Conservation (phyloP, 495 filamentous ascomycete species). For the Saxophila tyrrhenica region DNA sequence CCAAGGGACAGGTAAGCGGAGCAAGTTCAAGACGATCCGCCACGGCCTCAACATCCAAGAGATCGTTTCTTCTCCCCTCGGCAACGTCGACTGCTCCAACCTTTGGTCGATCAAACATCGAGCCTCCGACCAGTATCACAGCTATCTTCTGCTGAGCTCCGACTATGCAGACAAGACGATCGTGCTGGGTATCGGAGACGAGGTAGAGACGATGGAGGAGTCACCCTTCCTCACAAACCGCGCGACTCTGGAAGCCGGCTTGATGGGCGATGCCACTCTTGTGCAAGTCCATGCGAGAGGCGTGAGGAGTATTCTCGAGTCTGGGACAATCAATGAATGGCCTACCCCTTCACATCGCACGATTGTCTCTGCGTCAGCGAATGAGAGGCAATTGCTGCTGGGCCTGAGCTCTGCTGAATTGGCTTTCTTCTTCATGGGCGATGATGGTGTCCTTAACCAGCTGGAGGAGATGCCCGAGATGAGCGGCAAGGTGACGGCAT, state of each 20-base stretch:
- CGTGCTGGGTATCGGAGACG: conserved; percentile 89
- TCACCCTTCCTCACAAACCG: conserved; percentile 81
- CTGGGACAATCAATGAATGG: conserved; percentile 85
- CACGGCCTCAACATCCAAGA: conserved; percentile 89
- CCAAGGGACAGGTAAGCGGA: conserved; percentile 76
- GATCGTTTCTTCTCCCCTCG: conserved; percentile 84
- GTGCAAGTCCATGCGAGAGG: conserved; percentile 93
- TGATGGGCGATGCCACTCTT: conserved; percentile 83
- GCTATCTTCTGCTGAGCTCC: conserved; percentile 55
- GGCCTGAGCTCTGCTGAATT: conserved; percentile 92
- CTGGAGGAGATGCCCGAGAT: conserved; percentile 93
- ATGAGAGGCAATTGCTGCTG: conserved; percentile 84
- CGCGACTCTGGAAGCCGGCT: conserved; percentile 82
- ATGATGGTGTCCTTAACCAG: conserved; percentile 79
- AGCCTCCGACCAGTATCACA: conserved; percentile 70
- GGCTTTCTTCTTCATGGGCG: conserved; percentile 94
- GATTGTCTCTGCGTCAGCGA: conserved; percentile 91
- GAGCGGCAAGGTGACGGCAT: conserved; percentile 86
- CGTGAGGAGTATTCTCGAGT: conserved; percentile 75
- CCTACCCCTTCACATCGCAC: conserved; percentile 82
- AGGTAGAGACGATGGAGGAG: conserved; percentile 87
- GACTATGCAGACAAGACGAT: conserved; percentile 59
- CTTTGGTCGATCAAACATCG: conserved; percentile 93
- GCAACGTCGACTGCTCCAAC: conserved; percentile 60
- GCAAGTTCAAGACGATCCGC: conserved; percentile 79